Base-by-base conservation (phyloP, 495 filamentous ascomycete genomes). In the Lophiostoma macrostomum region DNA sequence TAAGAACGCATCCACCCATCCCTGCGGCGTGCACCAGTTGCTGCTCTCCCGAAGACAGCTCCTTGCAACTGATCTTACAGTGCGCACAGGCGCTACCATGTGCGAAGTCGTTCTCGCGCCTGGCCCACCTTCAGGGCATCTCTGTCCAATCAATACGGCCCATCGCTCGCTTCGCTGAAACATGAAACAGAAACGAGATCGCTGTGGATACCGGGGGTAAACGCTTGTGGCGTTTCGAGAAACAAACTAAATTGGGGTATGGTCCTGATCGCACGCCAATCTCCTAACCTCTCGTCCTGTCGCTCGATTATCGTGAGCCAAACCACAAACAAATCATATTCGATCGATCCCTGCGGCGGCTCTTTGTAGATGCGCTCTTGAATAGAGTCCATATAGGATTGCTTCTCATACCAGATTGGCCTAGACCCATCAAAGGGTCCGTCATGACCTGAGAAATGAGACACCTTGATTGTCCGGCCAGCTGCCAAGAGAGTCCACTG, bases 111-210 rank as follows among this genome's bases (percentile, higher is more conserved):
- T n/a, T n/a, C n/a, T n/a, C n/a, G n/a, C n/a, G n/a, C n/a, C n/a
- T n/a, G n/a, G n/a, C n/a, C n/a, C n/a, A n/a, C n/a, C n/a, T n/a
- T n/a, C n/a, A n/a, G n/a, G n/a, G n/a, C n/a, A 10, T 37, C 46
- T 46, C 37, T 29, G 16, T 32, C 55, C 55, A 58, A 58, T 58
- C 30, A 43, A 8, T 12, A 19, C 14, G 0, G 8, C 24, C 11
- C 24, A 25, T 36, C 34, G 29, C 32, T 13, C 32, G 37, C 14
- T 6, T 4, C 18, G 22, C 45, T 24, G 39, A 52, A 52, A 52
- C 47, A 40, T 58, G 55, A 58, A 58, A 58, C 55, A 53, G 7
- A 47, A 42, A 58, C 41, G 38, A 39, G 41, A 50, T 50, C 35
- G 43, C 20, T 28, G 13, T n/a, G 24, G 42, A 13, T 11, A 14